Conservation (phyloP, 257 asterid genomes). For the Solanum virginianum region DNA sequence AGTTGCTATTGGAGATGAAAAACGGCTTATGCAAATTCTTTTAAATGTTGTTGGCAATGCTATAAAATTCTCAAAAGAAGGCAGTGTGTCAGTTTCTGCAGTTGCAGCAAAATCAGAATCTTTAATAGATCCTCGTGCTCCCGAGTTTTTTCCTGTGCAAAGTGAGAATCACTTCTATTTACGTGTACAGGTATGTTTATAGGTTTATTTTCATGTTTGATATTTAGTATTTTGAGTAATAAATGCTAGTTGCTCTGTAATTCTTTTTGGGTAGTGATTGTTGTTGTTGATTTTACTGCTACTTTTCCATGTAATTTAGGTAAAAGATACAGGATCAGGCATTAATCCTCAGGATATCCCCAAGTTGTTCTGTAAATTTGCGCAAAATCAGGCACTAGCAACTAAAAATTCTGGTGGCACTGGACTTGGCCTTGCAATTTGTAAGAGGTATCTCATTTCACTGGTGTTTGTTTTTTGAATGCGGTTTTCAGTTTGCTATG, state of each 20-base stretch:
- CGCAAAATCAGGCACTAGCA: conserved; percentile 61
- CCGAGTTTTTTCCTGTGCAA: conserved; percentile 57
- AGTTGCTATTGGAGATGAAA: conserved; percentile 80
- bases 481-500: background rate
- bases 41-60: conserved; percentile 91
- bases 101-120: conserved; percentile 68
- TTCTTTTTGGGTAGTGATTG: background rate
- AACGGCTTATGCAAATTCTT: conserved; percentile 79
- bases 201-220: background rate
- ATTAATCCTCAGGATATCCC: conserved; percentile 84
- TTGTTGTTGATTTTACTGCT: background rate
- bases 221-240: background rate
- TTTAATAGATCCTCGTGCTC: conserved; percentile 66
- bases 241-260: background rate
- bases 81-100: conserved; percentile 68
- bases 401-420: conserved; percentile 67
- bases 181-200: conserved; percentile 67
- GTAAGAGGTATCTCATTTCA: conserved; percentile 48
- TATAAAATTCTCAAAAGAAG: conserved; percentile 88
- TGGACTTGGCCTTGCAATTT: conserved; percentile 97
- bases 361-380: conserved; percentile 74
- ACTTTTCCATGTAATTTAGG: conserved; percentile 27
- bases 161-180: conserved; percentile 80
- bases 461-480: background rate
- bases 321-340: conserved; percentile 91